Evolutionary conservation across 2,329 filamentous ascomycete species (phyloP).

Genomic region (Alternaria metachromatica): DNA sequence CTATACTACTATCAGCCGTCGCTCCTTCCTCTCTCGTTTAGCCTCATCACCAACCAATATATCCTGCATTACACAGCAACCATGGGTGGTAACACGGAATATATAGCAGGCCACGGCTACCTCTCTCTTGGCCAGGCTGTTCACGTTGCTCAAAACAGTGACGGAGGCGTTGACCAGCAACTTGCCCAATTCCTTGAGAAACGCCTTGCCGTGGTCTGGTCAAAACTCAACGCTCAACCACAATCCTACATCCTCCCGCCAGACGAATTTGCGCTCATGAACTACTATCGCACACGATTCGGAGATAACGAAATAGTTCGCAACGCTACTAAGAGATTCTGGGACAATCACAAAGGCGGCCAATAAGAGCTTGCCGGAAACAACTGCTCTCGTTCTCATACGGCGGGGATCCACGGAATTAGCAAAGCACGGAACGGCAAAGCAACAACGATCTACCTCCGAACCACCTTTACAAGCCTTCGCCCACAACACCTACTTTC

Average conservation of each 20-base stretch:
- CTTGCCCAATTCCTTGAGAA: conserved; percentile 70
- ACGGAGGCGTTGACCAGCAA: conserved; percentile 69
- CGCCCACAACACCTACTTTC: neutral
- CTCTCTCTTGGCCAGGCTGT: conserved; percentile 70
- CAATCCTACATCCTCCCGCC: conserved; percentile 74
- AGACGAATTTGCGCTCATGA: conserved; percentile 86
- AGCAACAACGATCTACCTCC: neutral
- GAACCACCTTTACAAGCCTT: neutral
- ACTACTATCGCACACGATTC: conserved; percentile 78
- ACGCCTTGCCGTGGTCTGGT: conserved; percentile 67
- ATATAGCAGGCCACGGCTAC: conserved; percentile 50
- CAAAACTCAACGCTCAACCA: conserved; percentile 68
- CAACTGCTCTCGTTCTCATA: conserved; percentile 1
- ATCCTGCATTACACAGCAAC: conserved; percentile 25
- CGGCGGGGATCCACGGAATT: neutral
- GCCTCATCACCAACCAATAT: conserved; percentile 31
- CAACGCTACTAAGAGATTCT: conserved; percentile 63
- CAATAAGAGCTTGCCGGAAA: conserved; percentile 16
- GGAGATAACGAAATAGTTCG: conserved; percentile 58
- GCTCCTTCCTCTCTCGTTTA: conserved; percentile 37
- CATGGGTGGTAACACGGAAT: conserved; percentile 53
- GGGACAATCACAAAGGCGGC: conserved; percentile 55
- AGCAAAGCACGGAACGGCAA: neutral
- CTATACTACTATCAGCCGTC: conserved; percentile 1
- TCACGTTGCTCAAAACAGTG: conserved; percentile 76